Evolutionary conservation across 169 alveolate genomes (phyloP), one percentile per base, ranked within the genome.

Genomic region (Plasmodium inui): DNA sequence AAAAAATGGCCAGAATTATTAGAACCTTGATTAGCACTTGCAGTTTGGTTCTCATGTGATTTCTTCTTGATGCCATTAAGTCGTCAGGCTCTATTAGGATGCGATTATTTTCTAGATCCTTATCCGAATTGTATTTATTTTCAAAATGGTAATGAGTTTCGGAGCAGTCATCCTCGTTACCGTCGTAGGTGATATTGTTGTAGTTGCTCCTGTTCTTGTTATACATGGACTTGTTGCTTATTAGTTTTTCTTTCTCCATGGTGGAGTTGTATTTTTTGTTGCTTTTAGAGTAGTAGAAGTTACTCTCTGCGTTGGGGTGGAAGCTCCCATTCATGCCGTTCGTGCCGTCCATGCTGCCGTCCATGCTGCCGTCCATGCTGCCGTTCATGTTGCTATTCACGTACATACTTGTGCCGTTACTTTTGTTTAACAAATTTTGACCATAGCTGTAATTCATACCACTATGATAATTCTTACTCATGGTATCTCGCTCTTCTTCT

Each of bases 121-220:
- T 91, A n/a, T 91, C 92, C 55, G 55, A 19, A 72, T 39, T 61
- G 41, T 91, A 91, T 81, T 82, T 80, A 53, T 91, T 72, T 70
- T 91, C 95, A 67, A 91, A 91, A 82, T 82, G 83, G 37, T 91
- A 91, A 28, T 82, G 92, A 0, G 92, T 82, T 71, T 91, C 95
- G 19, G 76, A 50, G 84, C 92, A 81, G 4, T 91, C 92, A 5
- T 81, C 82, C 7, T 70, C 73, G 39, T 44, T 44, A 34, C 37
- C 41, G 46, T 91, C 50, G 71, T 34, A 57, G 26, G 32, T 91
- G 57, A 32, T 22, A 32, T 91, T 81, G 34, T 82, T 57, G 74
- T 91, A 72, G 12, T 14, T 32, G 28, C 67, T 79, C 41, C 67
- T 12, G 30, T 28, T 57, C 8, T 19, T 46, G 14, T 70, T n/a